Percentiles rank a stretch among this genome's conserved stretches.
Conservation (phyloP, 2,329 filamentous ascomycete genomes). For the Microdochium paspali region DNA sequence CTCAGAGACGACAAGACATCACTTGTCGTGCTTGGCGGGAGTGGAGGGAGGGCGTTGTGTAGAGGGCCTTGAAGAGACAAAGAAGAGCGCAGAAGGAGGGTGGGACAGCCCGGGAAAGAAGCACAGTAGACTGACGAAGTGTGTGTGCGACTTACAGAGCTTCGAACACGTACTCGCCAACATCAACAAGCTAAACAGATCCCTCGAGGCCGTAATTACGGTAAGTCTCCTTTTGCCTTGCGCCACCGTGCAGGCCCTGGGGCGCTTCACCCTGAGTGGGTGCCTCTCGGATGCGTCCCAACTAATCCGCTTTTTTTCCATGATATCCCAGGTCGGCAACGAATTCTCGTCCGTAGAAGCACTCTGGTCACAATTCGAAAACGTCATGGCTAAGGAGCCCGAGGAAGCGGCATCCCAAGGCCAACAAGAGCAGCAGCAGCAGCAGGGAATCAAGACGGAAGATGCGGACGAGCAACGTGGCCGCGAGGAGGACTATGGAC, state of each 20-base stretch:
- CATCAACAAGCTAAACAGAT: constrained; percentile 90
- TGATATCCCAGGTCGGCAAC: constrained; percentile 82
- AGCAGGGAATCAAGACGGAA: constrained; percentile 4
- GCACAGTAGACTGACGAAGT: neutral
- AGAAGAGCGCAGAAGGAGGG: too few relatives aligned
- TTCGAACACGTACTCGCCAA: constrained; percentile 91
- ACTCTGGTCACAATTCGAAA: constrained; percentile 94
- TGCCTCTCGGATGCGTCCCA: too few relatives aligned
- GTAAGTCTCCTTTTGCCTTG: constrained; percentile 36
- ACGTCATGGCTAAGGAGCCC: constrained; percentile 74
- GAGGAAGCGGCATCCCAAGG: too few relatives aligned
- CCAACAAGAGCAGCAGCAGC: constrained; percentile 5
- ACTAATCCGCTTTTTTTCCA: too few relatives aligned
- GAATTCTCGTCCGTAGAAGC: constrained; percentile 97
- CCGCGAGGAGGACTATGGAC: too few relatives aligned
- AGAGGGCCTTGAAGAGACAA: too few relatives aligned
- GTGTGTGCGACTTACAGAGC: constrained; percentile 29
- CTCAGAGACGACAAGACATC: too few relatives aligned
- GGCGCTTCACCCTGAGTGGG: too few relatives aligned
- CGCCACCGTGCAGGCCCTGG: too few relatives aligned
- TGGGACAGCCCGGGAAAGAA: too few relatives aligned
- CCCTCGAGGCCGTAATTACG: constrained; percentile 81
- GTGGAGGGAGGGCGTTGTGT: too few relatives aligned
- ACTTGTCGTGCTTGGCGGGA: too few relatives aligned
- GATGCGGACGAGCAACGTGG: neutral